These are phyloP conservation scores for Phytophthora fragariae DNA, from an alignment of 352 stramenopile genomes.

Conservation along the genomic window DNA sequence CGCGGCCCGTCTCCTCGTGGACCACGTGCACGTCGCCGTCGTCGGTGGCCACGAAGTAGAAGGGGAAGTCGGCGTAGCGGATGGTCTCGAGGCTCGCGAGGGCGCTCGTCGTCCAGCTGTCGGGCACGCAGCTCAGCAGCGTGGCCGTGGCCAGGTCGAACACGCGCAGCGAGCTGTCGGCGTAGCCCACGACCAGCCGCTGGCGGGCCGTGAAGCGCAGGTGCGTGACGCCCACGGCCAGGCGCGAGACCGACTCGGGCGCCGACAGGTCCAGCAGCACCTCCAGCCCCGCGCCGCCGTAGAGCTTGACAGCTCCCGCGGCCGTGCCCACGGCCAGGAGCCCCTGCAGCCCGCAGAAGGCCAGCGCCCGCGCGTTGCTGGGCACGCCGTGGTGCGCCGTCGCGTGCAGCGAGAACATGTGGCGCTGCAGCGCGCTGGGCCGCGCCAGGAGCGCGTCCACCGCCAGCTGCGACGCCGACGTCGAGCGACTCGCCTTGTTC, in stretches of 20 bases:
- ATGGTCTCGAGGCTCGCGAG: conserved; percentile 77
- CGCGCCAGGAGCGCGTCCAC: conserved; percentile 52
- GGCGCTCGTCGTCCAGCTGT: conserved; percentile 71
- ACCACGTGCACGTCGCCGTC: conserved; percentile 77
- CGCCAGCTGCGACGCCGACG: conserved; percentile 46
- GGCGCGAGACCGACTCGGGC: conserved; percentile 37
- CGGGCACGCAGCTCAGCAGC: conserved; percentile 29
- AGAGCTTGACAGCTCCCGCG: conserved; percentile 72
- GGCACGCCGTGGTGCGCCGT: conserved; percentile 76
- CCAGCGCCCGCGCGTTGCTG: conserved; percentile 62
- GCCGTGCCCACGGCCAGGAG: conserved; percentile 76
- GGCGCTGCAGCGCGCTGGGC: conserved; percentile 43
- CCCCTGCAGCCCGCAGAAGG: conserved; percentile 69
- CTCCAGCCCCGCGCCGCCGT: conserved; percentile 68
- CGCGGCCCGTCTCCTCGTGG: conserved; percentile 74
- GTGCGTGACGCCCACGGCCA: conserved; percentile 56
- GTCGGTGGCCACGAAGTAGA: conserved; percentile 79
- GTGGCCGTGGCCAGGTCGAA: conserved; percentile 55
- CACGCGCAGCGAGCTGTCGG: conserved; percentile 71
- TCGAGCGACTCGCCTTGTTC: conserved; percentile 65
- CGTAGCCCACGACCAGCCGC: conserved; percentile 67
- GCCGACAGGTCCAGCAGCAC: conserved; percentile 50
- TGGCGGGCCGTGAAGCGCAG: conserved; percentile 76
- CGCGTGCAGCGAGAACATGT: conserved; percentile 58
- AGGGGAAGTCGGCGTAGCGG: conserved; percentile 60